Evolutionary conservation across 768 basidiomycete genomes (phyloP).

Genomic region (Kwoniella sp.): DNA sequence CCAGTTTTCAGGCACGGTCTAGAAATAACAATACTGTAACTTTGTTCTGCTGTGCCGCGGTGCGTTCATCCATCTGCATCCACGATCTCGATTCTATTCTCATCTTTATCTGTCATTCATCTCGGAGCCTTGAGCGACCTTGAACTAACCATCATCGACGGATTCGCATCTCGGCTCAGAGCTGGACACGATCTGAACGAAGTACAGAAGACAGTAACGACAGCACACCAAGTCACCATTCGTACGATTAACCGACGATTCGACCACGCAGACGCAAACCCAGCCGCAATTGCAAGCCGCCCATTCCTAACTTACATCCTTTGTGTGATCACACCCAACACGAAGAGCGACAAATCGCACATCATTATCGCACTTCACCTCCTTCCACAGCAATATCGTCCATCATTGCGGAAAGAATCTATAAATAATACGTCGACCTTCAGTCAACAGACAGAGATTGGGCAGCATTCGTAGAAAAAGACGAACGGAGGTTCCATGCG

Average conservation of each 20-base stretch:
- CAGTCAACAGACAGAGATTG: background rate
- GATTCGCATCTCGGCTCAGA: no score
- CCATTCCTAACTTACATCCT: background rate
- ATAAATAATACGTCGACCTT: background rate
- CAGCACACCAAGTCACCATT: background rate
- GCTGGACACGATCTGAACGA: no score
- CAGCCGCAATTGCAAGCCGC: background rate
- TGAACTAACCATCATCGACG: background rate
- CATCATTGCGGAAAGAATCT: no score
- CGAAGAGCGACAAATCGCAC: background rate
- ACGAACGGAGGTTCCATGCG: background rate
- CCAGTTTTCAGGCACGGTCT: background rate
- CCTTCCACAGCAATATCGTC: background rate
- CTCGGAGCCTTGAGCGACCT: no score
- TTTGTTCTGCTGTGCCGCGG: no score
- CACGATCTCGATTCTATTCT: background rate
- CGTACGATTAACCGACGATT: background rate
- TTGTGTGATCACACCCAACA: background rate
- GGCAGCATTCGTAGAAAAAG: background rate
- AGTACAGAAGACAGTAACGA: background rate
- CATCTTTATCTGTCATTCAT: background rate
- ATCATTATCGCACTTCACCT: background rate
- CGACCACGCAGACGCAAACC: background rate
- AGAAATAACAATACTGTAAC: background rate
- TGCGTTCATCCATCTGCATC: background rate